Percentiles rank a stretch among this genome's conserved stretches.
Evolutionary conservation across 2,329 filamentous ascomycete genomes (phyloP).

Genomic region (Ophiocordyceps sinensis): DNA sequence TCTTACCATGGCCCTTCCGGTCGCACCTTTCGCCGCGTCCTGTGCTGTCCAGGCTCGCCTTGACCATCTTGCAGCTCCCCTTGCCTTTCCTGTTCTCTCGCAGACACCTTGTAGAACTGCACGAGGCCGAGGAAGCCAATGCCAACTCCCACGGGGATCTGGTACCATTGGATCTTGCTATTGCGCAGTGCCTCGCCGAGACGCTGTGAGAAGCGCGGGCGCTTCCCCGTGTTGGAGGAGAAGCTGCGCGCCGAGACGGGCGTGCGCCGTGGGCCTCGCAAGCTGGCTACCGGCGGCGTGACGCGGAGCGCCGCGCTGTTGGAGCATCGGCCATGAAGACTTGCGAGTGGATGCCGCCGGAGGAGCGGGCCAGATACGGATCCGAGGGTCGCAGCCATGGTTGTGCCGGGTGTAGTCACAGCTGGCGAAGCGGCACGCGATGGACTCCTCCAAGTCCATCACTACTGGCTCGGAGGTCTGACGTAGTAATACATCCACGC

Average conservation of each 20-base stretch:
- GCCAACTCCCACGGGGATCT: constrained; percentile 75
- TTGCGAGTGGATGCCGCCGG: constrained; percentile 15
- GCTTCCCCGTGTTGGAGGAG: constrained; percentile 24
- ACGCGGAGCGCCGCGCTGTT: constrained; percentile 7
- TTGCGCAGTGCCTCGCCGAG: constrained; percentile 34
- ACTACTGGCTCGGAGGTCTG: no score
- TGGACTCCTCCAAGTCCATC: no score
- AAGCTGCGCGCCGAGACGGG: constrained; percentile 15
- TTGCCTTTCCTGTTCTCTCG: constrained; percentile 37
- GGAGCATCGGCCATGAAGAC: constrained; percentile 14
- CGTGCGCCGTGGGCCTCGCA: constrained; percentile 10
- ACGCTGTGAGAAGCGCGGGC: constrained; percentile 35
- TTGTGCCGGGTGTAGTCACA: no score
- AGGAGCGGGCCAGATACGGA: constrained; percentile 19
- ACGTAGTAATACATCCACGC: no score
- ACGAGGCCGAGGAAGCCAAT: constrained; percentile 71
- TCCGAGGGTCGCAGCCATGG: constrained; percentile 17
- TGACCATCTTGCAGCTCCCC: constrained; percentile 27
- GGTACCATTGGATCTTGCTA: constrained; percentile 67
- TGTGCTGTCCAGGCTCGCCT: constrained; percentile 28
- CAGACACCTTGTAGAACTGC: constrained; percentile 66
- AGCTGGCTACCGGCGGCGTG: constrained; percentile 2
- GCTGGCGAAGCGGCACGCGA: no score
- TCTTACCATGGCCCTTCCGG: constrained; percentile 74
- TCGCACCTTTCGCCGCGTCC: constrained; percentile 47